Percentiles rank a stretch among this genome's conserved stretches.
Evolutionary conservation across 768 basidiomycete species (phyloP).

Genomic region (Tricholoma sp.): DNA sequence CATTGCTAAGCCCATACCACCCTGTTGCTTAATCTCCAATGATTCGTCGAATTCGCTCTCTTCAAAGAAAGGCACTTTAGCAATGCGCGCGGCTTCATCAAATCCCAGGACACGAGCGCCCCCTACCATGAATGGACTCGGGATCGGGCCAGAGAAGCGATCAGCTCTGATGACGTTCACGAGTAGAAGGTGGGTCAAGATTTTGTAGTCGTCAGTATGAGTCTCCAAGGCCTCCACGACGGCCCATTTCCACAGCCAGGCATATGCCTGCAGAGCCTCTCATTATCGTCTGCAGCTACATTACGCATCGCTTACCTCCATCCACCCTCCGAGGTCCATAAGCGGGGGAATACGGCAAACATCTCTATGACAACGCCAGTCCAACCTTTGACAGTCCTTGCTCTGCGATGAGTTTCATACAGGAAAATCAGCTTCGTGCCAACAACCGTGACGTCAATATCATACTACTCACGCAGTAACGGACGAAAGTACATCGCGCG

Average conservation of each 20-base stretch:
- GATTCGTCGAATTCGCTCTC: neutral
- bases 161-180: neutral
- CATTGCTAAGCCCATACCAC: neutral
- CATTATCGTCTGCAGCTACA: no score
- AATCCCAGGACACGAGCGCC: neutral
- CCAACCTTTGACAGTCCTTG: neutral
- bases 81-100: neutral
- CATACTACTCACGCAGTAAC: no score
- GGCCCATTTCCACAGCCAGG: neutral
- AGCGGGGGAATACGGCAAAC: no score
- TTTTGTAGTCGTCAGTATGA: neutral
- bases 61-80: neutral
- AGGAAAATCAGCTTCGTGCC: neutral
- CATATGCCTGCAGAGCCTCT: no score
- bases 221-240: neutral
- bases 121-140: no score
- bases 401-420: neutral
- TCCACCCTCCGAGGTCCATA: no score
- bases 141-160: no score
- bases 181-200: neutral
- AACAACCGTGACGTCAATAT: no score
- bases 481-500: no score
- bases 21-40: neutral
- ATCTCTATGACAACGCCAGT: neutral
- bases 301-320: no score